Evolutionary conservation across 345 rosid species (phyloP), one percentile per base, ranked within the genome.

Genomic region (Gossypium sturtianum): DNA sequence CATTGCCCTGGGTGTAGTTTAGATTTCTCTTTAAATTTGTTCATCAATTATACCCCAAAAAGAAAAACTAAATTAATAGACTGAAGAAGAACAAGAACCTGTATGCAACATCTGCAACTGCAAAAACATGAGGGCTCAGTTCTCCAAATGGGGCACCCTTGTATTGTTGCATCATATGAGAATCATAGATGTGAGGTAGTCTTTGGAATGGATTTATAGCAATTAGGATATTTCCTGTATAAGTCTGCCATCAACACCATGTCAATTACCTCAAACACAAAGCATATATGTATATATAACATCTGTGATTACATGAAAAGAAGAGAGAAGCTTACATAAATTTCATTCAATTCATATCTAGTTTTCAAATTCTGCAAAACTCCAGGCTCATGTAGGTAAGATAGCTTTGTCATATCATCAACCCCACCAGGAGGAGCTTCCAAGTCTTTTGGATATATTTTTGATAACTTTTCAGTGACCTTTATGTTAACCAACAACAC

Each of bases 371-470:
- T 93, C 87, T 86, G 86, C 81, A 93, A 78, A 78, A 93, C 98
- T 80, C 98, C 98, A 58, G 98, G 98, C 84, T 93, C 98, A 23
- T 93, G 98, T 81, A 93, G 78, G 79, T 93, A 93, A 11, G 98
- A 93, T 12, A 93, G 87, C 83, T 90, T 93, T 76, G 97, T 91
- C 98, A 93, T 93, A 83, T 91, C 98, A 90, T 93, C 98, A 75
- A 93, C 97, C 57, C 98, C 98, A 49, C 96, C 98, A 19, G 95
- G 83, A 19, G 97, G 96, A 75, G 97, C 97, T 86, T 94, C 98
- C 80, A 85, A 79, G 78, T 94, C 98, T 56, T 90, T 90, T 10
- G 98, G 97, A 71, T 87, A 90, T 72, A 90, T 66, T 79, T 86
- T 91, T 25, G 96, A 87, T 72, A 94, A 69, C 43, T 82, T 87